phyloP scores from a whole-genome alignment of 139 green algal species.

The Limnomonas spitsbergensis region DNA sequence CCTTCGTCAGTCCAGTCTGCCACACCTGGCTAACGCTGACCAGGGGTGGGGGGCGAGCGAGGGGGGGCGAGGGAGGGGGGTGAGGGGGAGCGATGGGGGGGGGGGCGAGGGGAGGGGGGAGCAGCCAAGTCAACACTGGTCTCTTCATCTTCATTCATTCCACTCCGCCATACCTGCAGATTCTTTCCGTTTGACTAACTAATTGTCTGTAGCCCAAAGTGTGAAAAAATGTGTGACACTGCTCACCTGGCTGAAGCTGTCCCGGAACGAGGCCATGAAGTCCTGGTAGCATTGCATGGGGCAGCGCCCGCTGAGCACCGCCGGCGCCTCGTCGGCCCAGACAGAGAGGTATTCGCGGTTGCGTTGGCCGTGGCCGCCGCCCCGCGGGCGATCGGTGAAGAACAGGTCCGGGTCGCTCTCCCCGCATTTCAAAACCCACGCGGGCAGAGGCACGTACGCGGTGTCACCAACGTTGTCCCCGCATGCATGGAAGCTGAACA shows the following conservation, averaged over 20 bases:
- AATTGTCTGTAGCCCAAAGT: too few relatives aligned
- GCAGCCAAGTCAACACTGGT: too few relatives aligned
- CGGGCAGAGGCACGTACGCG: constrained; percentile 71
- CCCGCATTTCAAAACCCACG: constrained; percentile 78
- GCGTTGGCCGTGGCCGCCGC: constrained; percentile 44
- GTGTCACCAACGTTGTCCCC: constrained; percentile 91
- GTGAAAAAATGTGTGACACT: too few relatives aligned
- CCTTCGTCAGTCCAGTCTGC: too few relatives aligned
- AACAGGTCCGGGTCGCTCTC: constrained; percentile 82
- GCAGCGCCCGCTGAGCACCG: constrained; percentile 51
- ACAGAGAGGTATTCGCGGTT: constrained; percentile 84
- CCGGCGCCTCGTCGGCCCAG: constrained; percentile 72
- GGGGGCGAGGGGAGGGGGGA: too few relatives aligned
- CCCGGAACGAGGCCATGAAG: constrained; percentile 75
- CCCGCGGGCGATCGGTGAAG: constrained; percentile 72
- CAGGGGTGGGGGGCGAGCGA: too few relatives aligned
- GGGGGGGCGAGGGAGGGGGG: too few relatives aligned
- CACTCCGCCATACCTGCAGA: too few relatives aligned
- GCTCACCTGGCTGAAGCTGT: constrained; percentile 46
- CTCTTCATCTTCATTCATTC: too few relatives aligned
- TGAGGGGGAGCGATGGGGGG: too few relatives aligned
- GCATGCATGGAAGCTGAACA: constrained; percentile 92
- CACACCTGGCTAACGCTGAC: too few relatives aligned
- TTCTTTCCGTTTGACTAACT: too few relatives aligned
- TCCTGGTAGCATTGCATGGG: constrained; percentile 83